These are phyloP conservation scores for Eucalyptus cladocalyx DNA, from an alignment of 345 rosid species.

Conservation along the genomic window DNA sequence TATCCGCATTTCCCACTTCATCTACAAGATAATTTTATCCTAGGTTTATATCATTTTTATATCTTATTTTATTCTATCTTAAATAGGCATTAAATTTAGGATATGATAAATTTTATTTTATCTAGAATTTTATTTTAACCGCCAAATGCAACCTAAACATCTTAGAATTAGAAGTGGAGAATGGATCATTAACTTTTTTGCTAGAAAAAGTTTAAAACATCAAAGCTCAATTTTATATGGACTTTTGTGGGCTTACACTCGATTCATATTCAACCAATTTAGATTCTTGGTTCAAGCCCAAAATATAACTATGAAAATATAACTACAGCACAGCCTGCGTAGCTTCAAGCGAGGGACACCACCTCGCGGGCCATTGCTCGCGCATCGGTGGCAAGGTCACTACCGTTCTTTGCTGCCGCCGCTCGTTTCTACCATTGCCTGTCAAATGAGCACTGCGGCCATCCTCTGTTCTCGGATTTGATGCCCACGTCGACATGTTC, in stretches of 20 bases:
- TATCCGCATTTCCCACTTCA: rapidly evolving
- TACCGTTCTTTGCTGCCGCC: rapidly evolving
- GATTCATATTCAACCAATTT: neutral
- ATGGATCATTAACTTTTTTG: neutral
- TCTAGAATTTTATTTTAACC: rapidly evolving
- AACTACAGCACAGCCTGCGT: neutral
- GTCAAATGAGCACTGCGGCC: neutral
- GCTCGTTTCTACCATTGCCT: neutral
- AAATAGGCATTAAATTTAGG: rapidly evolving
- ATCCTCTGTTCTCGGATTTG: neutral
- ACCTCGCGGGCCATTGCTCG: neutral
- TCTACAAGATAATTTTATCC: rapidly evolving
- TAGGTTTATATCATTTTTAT: too few relatives aligned
- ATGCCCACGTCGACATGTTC: constrained; percentile 15
- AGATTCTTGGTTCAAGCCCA: neutral
- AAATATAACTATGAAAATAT: neutral
- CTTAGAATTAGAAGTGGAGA: neutral
- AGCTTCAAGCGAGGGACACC: neutral
- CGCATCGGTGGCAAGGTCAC: neutral
- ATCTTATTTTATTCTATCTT: too few relatives aligned
- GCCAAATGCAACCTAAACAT: rapidly evolving
- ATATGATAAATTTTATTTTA: too few relatives aligned
- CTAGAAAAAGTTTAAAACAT: neutral
- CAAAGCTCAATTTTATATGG: neutral
- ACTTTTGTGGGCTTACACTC: rapidly evolving